These are phyloP conservation scores for Rhodamnia rubescens DNA, from an alignment of 345 rosid genomes.

Conservation along the genomic window DNA sequence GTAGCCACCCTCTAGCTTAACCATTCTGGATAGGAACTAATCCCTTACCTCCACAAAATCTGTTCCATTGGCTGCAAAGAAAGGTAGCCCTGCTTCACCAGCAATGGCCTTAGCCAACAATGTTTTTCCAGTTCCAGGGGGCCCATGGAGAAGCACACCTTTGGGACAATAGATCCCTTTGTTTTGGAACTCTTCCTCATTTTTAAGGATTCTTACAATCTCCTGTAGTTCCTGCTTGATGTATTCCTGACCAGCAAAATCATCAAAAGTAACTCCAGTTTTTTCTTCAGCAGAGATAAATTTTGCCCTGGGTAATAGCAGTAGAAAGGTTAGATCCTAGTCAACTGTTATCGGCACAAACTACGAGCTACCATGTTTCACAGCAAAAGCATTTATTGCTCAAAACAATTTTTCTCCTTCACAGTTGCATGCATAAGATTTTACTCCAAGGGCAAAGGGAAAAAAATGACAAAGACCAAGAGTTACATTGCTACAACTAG, in stretches of 20 bases:
- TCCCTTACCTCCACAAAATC: constrained; percentile 83
- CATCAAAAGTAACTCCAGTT: constrained; percentile 91
- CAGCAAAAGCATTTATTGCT: neutral
- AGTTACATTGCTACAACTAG: neutral
- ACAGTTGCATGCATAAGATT: neutral
- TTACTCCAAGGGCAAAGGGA: neutral
- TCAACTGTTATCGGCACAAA: neutral
- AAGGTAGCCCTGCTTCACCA: constrained; percentile 97
- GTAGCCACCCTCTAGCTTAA: neutral
- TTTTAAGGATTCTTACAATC: constrained; percentile 79
- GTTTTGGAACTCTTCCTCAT: constrained; percentile 83
- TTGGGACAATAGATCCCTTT: constrained; percentile 95
- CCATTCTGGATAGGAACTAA: neutral
- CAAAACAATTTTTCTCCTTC: neutral
- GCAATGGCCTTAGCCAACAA: constrained; percentile 97
- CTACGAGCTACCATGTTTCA: neutral
- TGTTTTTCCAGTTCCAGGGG: constrained; percentile 98
- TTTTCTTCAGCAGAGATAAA: constrained; percentile 93
- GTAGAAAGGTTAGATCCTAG: neutral
- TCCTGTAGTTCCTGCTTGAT: constrained; percentile 86
- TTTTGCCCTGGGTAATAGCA: constrained; percentile 50
- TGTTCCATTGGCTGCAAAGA: constrained; percentile 93
- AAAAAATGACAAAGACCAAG: neutral
- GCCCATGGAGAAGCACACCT: constrained; percentile 97
- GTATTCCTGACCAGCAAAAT: constrained; percentile 98